Percentiles rank a stretch among this genome's conserved stretches.
phyloP scores from a whole-genome alignment of 371 early-diverging fungal species.

The Mortierella sp. region DNA sequence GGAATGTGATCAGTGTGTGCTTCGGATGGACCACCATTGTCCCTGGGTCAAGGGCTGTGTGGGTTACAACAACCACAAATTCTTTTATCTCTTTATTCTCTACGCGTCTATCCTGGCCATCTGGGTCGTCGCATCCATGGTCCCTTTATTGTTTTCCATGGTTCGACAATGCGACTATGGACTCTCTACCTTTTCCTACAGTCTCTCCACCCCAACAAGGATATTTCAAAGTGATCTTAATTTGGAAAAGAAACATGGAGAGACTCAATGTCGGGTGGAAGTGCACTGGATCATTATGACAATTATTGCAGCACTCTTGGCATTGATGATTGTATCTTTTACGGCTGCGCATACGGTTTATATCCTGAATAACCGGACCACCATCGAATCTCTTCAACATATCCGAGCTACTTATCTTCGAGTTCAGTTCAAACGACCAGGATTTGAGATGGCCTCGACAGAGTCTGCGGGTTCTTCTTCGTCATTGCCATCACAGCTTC shows the following conservation, averaged over 20 bases:
- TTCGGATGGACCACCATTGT: slow-evolving; percentile 64
- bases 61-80: slow-evolving; percentile 79
- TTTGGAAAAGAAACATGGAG: not conserved
- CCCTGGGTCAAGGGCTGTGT: slow-evolving; percentile 83
- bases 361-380: slow-evolving; percentile 23
- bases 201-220: too few relatives aligned
- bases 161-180: not conserved
- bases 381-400: slow-evolving; percentile 22
- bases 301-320: slow-evolving; percentile 18
- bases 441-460: not conserved
- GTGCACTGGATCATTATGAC: slow-evolving; percentile 7
- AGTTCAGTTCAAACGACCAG: slow-evolving; percentile 8
- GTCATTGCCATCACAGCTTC: too few relatives aligned
- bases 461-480: too few relatives aligned
- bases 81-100: slow-evolving; percentile 79
- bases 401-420: not conserved
- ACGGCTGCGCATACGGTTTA: slow-evolving; percentile 24
- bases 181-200: too few relatives aligned
- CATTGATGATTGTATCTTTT: slow-evolving; percentile 26
- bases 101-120: slow-evolving; percentile 65
- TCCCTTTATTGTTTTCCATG: slow-evolving; percentile 19
- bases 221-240: too few relatives aligned
- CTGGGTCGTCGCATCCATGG: slow-evolving; percentile 59
- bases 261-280: not conserved
- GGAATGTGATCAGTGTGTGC: slow-evolving; percentile 83